Evolutionary conservation across 345 rosid genomes (phyloP).

Genomic region (Xanthoceras sorbifolium): DNA sequence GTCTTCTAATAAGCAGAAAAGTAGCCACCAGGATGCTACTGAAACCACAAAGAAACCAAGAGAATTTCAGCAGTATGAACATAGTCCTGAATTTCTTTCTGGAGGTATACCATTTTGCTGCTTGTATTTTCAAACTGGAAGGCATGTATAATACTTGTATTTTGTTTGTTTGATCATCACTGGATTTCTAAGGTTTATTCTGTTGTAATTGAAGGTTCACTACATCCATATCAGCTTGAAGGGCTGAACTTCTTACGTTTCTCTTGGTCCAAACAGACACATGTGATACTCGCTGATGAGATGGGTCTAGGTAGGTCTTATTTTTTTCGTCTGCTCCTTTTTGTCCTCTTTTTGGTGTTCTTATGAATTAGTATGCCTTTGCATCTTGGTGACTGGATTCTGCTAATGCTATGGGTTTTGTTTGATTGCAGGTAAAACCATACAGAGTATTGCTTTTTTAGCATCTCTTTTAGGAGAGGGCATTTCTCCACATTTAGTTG

Average conservation of each 20-base stretch:
- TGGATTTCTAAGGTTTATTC: constrained; percentile 24
- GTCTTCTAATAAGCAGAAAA: constrained; percentile 51
- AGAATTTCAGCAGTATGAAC: constrained; percentile 88
- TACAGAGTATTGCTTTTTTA: constrained; percentile 97
- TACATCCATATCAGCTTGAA: constrained; percentile 98
- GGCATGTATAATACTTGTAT: constrained; percentile 8
- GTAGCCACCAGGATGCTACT: constrained; percentile 34
- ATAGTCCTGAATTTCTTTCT: constrained; percentile 81
- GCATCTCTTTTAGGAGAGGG: constrained; percentile 86
- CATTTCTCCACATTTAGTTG: constrained; percentile 78
- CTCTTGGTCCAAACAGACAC: constrained; percentile 96
- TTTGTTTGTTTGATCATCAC: constrained; percentile 17
- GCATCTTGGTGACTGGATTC: constrained; percentile 14
- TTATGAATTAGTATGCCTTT: constrained; percentile 1
- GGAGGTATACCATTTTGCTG: constrained; percentile 62
- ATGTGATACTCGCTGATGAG: constrained; percentile 99
- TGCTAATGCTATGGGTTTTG: constrained; percentile 17
- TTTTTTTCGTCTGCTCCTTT: constrained; percentile 17
- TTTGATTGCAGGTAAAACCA: constrained; percentile 80
- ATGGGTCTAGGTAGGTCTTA: constrained; percentile 88
- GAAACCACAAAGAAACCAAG: constrained; percentile 64
- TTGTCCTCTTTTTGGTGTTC: constrained; percentile 10
- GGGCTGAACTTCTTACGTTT: constrained; percentile 94
- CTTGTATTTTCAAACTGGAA: constrained; percentile 13
- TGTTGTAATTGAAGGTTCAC: constrained; percentile 62